These are phyloP conservation scores for Hibiscus trionum DNA, from an alignment of 345 rosid genomes.

Conservation along the genomic window DNA sequence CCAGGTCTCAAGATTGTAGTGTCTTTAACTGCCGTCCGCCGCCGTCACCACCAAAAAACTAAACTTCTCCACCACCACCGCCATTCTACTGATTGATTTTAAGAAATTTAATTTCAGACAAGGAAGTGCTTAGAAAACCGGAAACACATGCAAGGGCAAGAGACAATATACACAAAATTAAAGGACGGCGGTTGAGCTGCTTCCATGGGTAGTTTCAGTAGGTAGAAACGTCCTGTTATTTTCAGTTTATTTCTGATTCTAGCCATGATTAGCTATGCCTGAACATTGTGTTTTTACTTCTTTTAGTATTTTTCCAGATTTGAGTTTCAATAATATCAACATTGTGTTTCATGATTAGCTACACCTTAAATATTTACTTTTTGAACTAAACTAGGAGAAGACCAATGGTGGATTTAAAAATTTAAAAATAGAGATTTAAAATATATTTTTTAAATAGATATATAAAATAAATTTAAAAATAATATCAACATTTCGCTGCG, in stretches of 20 bases:
- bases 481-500: too few species aligned
- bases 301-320: neutral
- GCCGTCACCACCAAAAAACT: constrained; percentile 11
- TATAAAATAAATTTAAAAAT: too few species aligned
- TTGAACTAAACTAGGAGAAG: too few species aligned
- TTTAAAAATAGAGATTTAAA: too few species aligned
- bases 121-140: neutral
- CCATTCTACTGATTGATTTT: neutral
- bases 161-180: neutral
- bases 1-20: constrained; percentile 43
- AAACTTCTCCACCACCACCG: constrained; percentile 27
- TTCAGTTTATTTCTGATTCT: neutral
- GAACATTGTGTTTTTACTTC: neutral
- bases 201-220: neutral
- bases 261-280: neutral
- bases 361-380: too few species aligned
- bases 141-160: neutral
- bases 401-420: too few species aligned
- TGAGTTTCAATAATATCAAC: neutral
- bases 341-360: too few species aligned
- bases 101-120: neutral
- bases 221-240: neutral
- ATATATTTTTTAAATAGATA: too few species aligned
- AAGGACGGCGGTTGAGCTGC: neutral
- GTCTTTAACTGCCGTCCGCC: constrained; percentile 36